Conservation (phyloP, 352 stramenopile species). For the Phytophthora sp. region DNA sequence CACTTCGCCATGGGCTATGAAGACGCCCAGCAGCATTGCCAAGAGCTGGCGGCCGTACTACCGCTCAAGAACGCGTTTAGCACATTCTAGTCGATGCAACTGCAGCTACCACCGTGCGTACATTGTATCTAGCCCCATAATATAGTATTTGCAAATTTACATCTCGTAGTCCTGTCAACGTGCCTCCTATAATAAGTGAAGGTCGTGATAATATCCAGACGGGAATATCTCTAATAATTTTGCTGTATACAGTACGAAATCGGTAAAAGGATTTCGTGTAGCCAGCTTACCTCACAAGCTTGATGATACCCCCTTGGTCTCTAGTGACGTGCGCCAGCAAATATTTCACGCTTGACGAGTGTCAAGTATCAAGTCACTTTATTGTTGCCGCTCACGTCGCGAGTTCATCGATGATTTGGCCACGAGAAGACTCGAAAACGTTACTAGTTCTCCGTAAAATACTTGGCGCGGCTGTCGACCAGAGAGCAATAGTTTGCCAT, state of each 20-base stretch:
- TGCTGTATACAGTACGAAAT: too few relatives aligned
- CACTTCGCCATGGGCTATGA: slow-evolving; percentile 69
- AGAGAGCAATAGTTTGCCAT: slow-evolving; percentile 16
- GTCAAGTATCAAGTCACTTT: neutral
- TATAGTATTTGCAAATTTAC: slow-evolving; percentile 21
- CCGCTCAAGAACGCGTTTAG: slow-evolving; percentile 26
- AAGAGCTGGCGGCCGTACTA: slow-evolving; percentile 56
- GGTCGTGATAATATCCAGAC: neutral
- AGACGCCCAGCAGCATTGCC: slow-evolving; percentile 56
- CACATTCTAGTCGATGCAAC: slow-evolving; percentile 5
- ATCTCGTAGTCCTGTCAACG: slow-evolving; percentile 18
- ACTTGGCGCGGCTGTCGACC: slow-evolving; percentile 11
- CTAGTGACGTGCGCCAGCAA: neutral
- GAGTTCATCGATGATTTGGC: slow-evolving; percentile 2
- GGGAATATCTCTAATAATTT: too few relatives aligned
- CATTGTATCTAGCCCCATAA: neutral
- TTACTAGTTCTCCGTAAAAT: slow-evolving; percentile 13
- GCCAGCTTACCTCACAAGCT: neutral
- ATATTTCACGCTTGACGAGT: slow-evolving; percentile 2
- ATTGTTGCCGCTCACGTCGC: neutral
- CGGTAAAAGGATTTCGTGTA: neutral
- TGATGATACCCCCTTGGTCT: neutral
- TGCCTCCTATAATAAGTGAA: slow-evolving; percentile 1
- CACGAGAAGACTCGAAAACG: slow-evolving; percentile 4
- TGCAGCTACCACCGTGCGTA: neutral